Evolutionary conservation across 345 rosid species (phyloP).

Genomic region (Eucalyptus pauciflora): DNA sequence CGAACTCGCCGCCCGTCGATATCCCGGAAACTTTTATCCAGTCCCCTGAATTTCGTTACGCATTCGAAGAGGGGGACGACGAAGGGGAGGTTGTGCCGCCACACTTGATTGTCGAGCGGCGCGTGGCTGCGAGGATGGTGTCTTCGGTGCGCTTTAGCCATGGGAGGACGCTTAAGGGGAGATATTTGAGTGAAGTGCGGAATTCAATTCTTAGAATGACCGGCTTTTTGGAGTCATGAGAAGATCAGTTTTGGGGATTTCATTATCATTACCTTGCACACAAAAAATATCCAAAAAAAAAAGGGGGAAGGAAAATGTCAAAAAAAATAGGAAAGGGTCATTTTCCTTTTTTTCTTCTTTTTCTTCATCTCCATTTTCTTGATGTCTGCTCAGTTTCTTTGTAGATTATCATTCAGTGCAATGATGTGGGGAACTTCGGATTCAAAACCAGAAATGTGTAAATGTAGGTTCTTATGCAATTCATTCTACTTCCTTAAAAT

Average conservation of each 20-base stretch:
- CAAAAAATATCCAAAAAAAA: background rate
- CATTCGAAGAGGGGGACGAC: constrained; percentile 3
- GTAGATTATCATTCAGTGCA: no score
- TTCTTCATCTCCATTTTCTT: background rate
- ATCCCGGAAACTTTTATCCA: constrained; percentile 6
- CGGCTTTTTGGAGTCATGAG: constrained; percentile 68
- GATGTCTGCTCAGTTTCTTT: background rate
- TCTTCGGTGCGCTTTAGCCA: constrained; percentile 66
- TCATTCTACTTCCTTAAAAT: background rate
- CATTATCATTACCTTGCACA: background rate
- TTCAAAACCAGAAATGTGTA: background rate
- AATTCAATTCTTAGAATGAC: constrained; percentile 77
- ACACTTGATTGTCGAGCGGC: constrained; percentile 45
- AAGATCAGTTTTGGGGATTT: background rate
- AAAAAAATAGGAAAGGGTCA: background rate
- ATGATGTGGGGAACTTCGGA: background rate
- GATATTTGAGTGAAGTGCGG: constrained; percentile 68
- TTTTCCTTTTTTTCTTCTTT: background rate
- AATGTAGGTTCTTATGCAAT: background rate
- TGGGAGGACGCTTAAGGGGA: constrained; percentile 81
- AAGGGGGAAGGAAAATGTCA: background rate
- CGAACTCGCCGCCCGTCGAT: constrained; percentile 16
- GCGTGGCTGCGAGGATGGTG: constrained; percentile 52
- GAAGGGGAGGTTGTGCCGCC: constrained; percentile 22
- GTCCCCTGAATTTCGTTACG: background rate